Percentiles rank a stretch among this genome's conserved stretches.
phyloP scores from a whole-genome alignment of 306 rosid genomes.

The Mucuna pruriens region DNA sequence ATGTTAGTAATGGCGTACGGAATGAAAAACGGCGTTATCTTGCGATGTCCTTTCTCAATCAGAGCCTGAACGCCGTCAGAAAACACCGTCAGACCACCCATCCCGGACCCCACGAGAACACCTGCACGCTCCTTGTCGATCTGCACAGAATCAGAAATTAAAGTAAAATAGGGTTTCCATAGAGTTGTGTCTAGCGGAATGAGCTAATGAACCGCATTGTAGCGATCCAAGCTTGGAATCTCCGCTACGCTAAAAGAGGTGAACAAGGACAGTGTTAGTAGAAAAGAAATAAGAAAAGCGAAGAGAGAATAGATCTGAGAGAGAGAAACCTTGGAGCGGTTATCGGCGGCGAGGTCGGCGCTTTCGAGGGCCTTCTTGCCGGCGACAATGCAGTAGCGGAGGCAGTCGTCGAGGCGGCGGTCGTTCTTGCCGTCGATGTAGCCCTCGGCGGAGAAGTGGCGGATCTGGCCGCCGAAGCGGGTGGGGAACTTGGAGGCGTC shows the following conservation, averaged over 20 bases:
- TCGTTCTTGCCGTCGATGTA: slow-evolving; percentile 96
- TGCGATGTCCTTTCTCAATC: slow-evolving; percentile 86
- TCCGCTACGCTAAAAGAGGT: too few relatives aligned
- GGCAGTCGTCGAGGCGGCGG: slow-evolving; percentile 86
- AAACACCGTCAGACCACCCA: slow-evolving; percentile 93
- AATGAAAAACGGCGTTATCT: slow-evolving; percentile 91
- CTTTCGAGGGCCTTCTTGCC: slow-evolving; percentile 89
- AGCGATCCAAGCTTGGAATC: too few relatives aligned
- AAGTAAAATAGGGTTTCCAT: slow-evolving; percentile 19
- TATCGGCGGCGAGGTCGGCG: slow-evolving; percentile 78
- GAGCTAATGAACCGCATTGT: too few relatives aligned
- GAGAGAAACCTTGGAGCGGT: slow-evolving; percentile 60
- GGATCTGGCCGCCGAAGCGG: slow-evolving; percentile 95
- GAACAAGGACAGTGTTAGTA: too few relatives aligned
- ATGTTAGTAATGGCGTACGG: slow-evolving; percentile 95
- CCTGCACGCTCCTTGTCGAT: slow-evolving; percentile 87
- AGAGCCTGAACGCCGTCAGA: slow-evolving; percentile 83
- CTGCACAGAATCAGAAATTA: slow-evolving; percentile 46
- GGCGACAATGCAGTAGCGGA: slow-evolving; percentile 90
- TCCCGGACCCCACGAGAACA: slow-evolving; percentile 93
- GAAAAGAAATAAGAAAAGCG: neutral
- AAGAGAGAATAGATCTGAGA: neutral
- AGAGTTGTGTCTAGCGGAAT: too few relatives aligned
- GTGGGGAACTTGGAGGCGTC: slow-evolving; percentile 97
- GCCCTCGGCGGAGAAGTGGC: slow-evolving; percentile 74